A percentile compares a stretch with the other conserved stretches of the same genome.
These are phyloP conservation scores for Nowakowskiella sp. DNA, from an alignment of 192 early-diverging fungal species.

Conservation along the genomic window DNA sequence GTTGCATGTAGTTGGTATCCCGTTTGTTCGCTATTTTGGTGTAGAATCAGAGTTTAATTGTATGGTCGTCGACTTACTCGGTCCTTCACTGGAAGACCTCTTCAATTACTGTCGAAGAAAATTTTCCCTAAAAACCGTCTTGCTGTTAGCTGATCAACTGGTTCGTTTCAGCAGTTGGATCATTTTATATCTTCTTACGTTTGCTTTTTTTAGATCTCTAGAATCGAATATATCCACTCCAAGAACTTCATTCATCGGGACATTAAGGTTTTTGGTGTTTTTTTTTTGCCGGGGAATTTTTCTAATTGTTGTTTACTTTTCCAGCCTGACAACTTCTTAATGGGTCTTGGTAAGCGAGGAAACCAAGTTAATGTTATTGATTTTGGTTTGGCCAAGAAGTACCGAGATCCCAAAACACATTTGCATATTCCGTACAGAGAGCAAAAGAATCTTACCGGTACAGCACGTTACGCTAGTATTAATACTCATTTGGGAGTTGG, in stretches of 20 bases:
- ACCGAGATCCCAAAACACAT: conserved; percentile 72
- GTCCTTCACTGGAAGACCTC: conserved; percentile 85
- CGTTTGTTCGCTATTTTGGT: conserved; percentile 80
- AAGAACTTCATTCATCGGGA: conserved; percentile 84
- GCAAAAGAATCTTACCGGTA: conserved; percentile 89
- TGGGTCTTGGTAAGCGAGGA: conserved; percentile 74
- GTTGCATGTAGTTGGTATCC: conserved; percentile 57
- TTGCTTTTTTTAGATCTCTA: not conserved
- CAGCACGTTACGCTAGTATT: conserved; percentile 85
- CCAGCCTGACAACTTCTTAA: conserved; percentile 87
- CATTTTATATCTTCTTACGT: too few species aligned
- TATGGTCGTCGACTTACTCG: conserved; percentile 83
- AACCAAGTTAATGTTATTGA: conserved; percentile 85
- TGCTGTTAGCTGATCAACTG: conserved; percentile 81
- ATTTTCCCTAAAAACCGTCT: conserved; percentile 79
- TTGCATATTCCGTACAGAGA: conserved; percentile 87
- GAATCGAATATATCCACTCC: too few species aligned
- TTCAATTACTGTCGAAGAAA: conserved; percentile 86
- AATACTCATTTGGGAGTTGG: conserved; percentile 76
- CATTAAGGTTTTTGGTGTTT: conserved; percentile 3
- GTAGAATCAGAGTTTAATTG: conserved; percentile 75
- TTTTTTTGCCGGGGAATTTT: not conserved
- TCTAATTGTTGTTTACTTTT: not conserved
- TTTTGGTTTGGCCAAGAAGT: conserved; percentile 86
- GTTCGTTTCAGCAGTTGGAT: conserved; percentile 21